These are phyloP conservation scores for Tulasnella sp. DNA, from an alignment of 768 basidiomycete genomes.

Conservation along the genomic window DNA sequence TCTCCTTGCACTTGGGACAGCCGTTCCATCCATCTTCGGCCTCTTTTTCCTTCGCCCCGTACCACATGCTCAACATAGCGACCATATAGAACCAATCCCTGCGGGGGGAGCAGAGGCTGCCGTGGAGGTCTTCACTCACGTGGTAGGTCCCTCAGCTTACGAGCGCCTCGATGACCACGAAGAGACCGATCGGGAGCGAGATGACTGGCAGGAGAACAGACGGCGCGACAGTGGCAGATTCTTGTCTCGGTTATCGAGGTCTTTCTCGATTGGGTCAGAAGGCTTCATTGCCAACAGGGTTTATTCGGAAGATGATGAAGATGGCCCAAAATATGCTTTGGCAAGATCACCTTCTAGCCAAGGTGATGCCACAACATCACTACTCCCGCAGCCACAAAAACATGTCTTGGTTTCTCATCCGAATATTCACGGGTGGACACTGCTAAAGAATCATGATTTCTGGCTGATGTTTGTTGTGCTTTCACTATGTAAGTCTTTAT, in stretches of 20 bases:
- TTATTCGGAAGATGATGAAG: conserved; percentile 3
- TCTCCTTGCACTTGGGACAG: conserved; percentile 63
- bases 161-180: conserved; percentile 12
- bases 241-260: too few species aligned
- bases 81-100: background rate
- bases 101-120: conserved; percentile 19
- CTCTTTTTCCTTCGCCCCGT: conserved; percentile 59
- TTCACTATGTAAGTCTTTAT: conserved; percentile 37
- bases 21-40: conserved; percentile 68
- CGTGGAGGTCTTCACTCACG: conserved; percentile 17
- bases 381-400: too few species aligned
- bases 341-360: too few species aligned
- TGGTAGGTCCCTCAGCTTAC: background rate
- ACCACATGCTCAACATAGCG: conserved; percentile 28
- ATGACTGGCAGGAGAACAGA: too few species aligned
- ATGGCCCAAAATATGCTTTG: too few species aligned
- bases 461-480: conserved; percentile 47
- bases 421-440: conserved; percentile 41
- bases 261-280: too few species aligned
- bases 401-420: conserved; percentile 17
- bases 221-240: too few species aligned
- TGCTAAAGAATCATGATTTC: conserved; percentile 46
- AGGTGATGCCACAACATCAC: too few species aligned
- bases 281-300: too few species aligned
- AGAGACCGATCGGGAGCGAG: too few species aligned